These are phyloP conservation scores for Lotmaria passim DNA, from an alignment of 208 protist species.

Conservation along the genomic window DNA sequence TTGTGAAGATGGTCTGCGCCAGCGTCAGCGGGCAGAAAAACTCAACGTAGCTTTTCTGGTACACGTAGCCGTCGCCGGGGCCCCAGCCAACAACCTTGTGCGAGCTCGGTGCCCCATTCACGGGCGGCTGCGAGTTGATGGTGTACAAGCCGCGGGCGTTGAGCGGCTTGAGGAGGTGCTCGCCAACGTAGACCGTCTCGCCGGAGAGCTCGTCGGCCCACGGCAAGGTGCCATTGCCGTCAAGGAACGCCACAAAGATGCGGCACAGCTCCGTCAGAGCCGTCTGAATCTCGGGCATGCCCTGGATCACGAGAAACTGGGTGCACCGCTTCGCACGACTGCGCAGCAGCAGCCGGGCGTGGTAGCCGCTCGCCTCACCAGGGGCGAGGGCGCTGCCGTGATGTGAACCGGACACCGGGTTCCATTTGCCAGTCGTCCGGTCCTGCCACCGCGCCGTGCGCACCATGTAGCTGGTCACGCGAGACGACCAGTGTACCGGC, in stretches of 20 bases:
- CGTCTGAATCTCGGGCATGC: conserved; percentile 33
- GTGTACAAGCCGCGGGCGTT: conserved; percentile 92
- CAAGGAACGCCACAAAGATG: conserved; percentile 50
- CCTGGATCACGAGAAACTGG: conserved; percentile 40
- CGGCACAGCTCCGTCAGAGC: conserved; percentile 43
- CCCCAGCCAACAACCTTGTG: conserved; percentile 78
- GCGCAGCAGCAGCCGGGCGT: conserved; percentile 50
- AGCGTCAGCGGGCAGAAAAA: conserved; percentile 59
- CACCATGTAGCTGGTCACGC: conserved; percentile 88
- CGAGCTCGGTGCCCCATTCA: conserved; percentile 85
- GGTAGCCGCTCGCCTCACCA: conserved; percentile 75
- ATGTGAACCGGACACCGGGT: conserved; percentile 59
- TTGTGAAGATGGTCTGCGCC: conserved; percentile 39
- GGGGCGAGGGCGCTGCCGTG: conserved; percentile 72
- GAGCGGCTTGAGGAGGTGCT: conserved; percentile 68
- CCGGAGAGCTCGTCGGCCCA: conserved; percentile 72
- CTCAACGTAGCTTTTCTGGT: conserved; percentile 74
- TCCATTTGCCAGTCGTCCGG: conserved; percentile 87
- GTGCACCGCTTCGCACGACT: conserved; percentile 46
- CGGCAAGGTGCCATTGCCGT: conserved; percentile 60
- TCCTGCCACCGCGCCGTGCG: conserved; percentile 89
- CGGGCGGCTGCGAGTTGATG: conserved; percentile 92
- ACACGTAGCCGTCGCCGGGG: conserved; percentile 54
- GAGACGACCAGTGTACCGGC: conserved; percentile 93
- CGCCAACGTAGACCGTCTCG: conserved; percentile 68